These are phyloP conservation scores for Fraxinus excelsior DNA, from an alignment of 257 asterid species.

Conservation along the genomic window DNA sequence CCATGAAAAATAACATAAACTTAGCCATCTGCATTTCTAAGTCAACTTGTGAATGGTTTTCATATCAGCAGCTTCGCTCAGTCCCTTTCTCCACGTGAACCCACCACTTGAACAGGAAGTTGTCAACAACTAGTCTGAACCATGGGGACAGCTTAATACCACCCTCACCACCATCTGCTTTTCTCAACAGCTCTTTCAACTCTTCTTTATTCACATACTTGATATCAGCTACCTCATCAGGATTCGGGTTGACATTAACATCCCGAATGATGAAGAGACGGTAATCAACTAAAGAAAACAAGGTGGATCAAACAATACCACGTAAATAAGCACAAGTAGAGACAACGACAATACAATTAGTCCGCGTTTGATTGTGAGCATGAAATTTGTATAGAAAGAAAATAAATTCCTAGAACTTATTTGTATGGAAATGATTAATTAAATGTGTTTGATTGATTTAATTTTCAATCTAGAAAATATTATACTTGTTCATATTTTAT, in stretches of 20 bases:
- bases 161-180: constrained; percentile 83
- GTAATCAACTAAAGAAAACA: constrained; percentile 69
- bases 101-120: constrained; percentile 93
- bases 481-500: too few species aligned
- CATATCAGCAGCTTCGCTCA: constrained; percentile 64
- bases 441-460: too few species aligned
- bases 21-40: constrained; percentile 23
- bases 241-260: constrained; percentile 73
- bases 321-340: too few species aligned
- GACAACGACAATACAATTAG: too few species aligned
- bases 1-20: neutral
- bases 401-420: too few species aligned
- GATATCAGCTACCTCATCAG: constrained; percentile 78
- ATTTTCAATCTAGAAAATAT: too few species aligned
- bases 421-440: too few species aligned
- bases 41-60: constrained; percentile 71
- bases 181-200: constrained; percentile 67
- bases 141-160: constrained; percentile 84
- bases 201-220: constrained; percentile 63
- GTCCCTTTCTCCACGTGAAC: constrained; percentile 79
- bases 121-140: constrained; percentile 84
- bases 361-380: too few species aligned
- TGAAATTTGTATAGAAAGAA: too few species aligned
- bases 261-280: constrained; percentile 88
- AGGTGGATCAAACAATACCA: constrained; percentile 1